phyloP scores from a whole-genome alignment of 2,329 filamentous ascomycete genomes.

The Venturia asperata region DNA sequence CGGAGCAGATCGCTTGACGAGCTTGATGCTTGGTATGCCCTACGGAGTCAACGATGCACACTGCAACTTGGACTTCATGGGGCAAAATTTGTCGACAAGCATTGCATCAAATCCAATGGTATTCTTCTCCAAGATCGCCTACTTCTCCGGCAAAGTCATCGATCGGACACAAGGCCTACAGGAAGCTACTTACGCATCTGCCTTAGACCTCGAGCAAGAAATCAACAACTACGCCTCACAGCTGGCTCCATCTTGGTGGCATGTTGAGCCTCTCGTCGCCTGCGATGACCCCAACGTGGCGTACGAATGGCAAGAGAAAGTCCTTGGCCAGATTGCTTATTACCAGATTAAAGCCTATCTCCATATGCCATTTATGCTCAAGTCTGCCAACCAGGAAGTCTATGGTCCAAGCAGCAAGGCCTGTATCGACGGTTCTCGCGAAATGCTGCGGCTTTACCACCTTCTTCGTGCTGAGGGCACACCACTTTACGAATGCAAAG shows the following conservation, averaged over 20 bases:
- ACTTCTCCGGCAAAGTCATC: constrained; percentile 38
- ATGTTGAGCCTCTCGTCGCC: constrained; percentile 28
- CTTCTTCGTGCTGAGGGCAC: constrained; percentile 30
- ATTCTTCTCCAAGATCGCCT: constrained; percentile 32
- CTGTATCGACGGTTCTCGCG: constrained; percentile 37
- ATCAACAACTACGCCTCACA: constrained; percentile 34
- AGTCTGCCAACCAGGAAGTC: constrained; percentile 11
- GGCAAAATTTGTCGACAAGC: constrained; percentile 3
- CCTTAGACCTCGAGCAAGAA: constrained; percentile 38
- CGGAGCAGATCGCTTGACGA: constrained; percentile 44
- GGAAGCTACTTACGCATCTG: constrained; percentile 32
- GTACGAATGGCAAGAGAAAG: constrained; percentile 30
- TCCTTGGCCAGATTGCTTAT: constrained; percentile 39
- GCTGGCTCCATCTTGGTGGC: constrained; percentile 35
- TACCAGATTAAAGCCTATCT: constrained; percentile 38
- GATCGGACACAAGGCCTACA: constrained; percentile 36
- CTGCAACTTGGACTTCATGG: constrained; percentile 27
- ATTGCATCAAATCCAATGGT: constrained; percentile 19
- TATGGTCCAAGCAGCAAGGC: constrained; percentile 26
- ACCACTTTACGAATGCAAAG: constrained; percentile 42
- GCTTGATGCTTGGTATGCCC: constrained; percentile 49
- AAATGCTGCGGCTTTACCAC: constrained; percentile 36
- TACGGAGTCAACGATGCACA: constrained; percentile 37
- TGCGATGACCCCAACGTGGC: constrained; percentile 27
- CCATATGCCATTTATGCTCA: constrained; percentile 19